Percentiles rank a stretch among this genome's conserved stretches.
Evolutionary conservation across 2,329 filamentous ascomycete genomes (phyloP).

Genomic region (Venturia nashicola): DNA sequence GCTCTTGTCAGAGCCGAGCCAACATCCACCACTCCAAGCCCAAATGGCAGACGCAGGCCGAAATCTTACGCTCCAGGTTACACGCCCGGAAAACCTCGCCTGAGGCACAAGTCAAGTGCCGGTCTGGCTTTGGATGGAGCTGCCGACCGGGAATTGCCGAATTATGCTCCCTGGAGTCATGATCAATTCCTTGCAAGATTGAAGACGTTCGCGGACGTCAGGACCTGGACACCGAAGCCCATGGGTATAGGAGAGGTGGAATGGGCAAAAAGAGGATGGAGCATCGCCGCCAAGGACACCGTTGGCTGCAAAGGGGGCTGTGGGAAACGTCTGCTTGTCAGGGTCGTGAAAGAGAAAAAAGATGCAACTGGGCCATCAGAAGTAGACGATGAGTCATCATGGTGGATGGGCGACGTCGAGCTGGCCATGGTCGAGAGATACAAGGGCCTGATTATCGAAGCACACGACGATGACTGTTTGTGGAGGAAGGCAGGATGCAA

Average conservation of each 20-base stretch:
- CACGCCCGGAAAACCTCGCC: neutral
- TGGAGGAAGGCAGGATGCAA: constrained; percentile 87
- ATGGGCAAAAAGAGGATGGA: constrained; percentile 91
- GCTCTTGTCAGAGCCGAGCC: neutral
- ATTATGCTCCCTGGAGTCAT: constrained; percentile 79
- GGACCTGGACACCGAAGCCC: constrained; percentile 88
- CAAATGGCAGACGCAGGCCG: neutral
- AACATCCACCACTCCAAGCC: neutral
- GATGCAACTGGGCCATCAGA: constrained; percentile 19
- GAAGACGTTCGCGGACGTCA: constrained; percentile 81
- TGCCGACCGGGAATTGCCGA: constrained; percentile 32
- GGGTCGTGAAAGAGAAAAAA: constrained; percentile 50
- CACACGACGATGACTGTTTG: constrained; percentile 69
- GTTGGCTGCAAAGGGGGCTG: constrained; percentile 75
- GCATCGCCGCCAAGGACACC: constrained; percentile 45
- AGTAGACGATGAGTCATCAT: constrained; percentile 24
- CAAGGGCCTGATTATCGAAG: constrained; percentile 55
- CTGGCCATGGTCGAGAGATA: constrained; percentile 67
- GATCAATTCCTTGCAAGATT: constrained; percentile 69
- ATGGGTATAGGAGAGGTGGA: constrained; percentile 75
- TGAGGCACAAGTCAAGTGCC: neutral
- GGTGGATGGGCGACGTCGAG: constrained; percentile 31
- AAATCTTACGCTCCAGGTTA: neutral
- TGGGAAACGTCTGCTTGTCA: constrained; percentile 71
- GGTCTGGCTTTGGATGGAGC: neutral